Percentiles rank a stretch among this genome's conserved stretches.
These are phyloP conservation scores for Funneliformis caledonium DNA, from an alignment of 371 early-diverging fungal genomes.

Conservation along the genomic window DNA sequence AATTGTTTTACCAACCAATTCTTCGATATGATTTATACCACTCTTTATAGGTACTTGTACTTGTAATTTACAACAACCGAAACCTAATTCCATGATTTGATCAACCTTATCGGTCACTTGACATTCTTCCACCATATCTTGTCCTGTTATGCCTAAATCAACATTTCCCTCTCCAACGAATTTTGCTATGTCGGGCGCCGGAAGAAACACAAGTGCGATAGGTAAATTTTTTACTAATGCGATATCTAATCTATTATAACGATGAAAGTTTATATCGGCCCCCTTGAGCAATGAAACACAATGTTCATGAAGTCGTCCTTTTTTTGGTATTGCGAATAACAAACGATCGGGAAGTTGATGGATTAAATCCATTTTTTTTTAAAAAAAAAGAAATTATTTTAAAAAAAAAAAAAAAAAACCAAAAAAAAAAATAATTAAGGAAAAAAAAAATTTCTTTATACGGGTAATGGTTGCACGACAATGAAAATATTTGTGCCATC, in stretches of 20 bases:
- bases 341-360: constrained; percentile 76
- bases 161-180: constrained; percentile 94
- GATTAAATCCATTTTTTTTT: constrained; percentile 63
- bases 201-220: constrained; percentile 91
- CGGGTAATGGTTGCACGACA: too few species aligned
- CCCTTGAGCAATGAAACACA: constrained; percentile 81
- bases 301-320: constrained; percentile 93
- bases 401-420: too few species aligned
- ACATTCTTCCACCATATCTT: constrained; percentile 89
- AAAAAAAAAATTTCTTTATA: background rate
- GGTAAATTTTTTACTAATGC: constrained; percentile 93
- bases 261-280: constrained; percentile 92
- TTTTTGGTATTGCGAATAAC: constrained; percentile 96
- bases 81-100: constrained; percentile 79
- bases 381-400: too few species aligned
- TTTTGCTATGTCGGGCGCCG: constrained; percentile 93
- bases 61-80: constrained; percentile 89
- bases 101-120: constrained; percentile 72
- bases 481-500: too few species aligned
- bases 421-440: too few species aligned
- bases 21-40: constrained; percentile 53
- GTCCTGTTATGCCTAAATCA: constrained; percentile 97
- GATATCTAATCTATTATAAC: constrained; percentile 94
- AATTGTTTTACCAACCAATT: constrained; percentile 89
- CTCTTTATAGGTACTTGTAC: constrained; percentile 77